Base-by-base conservation (phyloP, 306 rosid species). In the Parietaria judaica region DNA sequence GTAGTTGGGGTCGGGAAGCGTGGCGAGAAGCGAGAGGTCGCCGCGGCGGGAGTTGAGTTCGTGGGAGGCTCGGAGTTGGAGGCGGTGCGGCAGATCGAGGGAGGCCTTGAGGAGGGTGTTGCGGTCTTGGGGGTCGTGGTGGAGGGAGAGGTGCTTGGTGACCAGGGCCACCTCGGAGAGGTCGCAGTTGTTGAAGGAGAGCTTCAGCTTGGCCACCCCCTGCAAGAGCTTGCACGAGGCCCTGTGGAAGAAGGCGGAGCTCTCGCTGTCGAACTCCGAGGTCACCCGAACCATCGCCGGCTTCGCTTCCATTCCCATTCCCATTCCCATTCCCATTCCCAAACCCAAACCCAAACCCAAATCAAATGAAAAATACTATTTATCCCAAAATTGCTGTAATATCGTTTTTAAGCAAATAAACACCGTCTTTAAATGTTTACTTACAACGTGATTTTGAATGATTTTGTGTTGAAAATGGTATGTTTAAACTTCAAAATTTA, bases 41-140 rank as follows among this genome's bases (percentile, higher is more conserved):
- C 95, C 99, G 78, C 77, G 85, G 64, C 82, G 90, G 54, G 85
- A 81, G 87, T 88, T 84, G 86, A 92, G 66, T 74, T 88, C 90
- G 62, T 88, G 99, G 41, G 74, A 39, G 51, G 94, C 94, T 0
- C 61, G 61, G 70, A 92, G 39, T 14, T 76, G 84, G 57, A 92
- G 59, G 17, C 79, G 45, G n/a, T 49, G 70, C 58, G 95, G 83
- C 36, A 84, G 70, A 65, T 86, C 83, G 52, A 92, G 9, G 67
- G 88, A 79, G 69, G 82, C 72, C 13, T 73, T 83, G 66, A 92
- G 66, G 39, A 88, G 80, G 15, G 95, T 81, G 71, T 73, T 82
- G 11, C 62, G 80, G 54, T 86, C 88, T 45, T 84, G 92, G 4
- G 81, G 66, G 72, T 82, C 89, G 70, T 86, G 76, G 62, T 80